A percentile compares a stretch with the other conserved stretches of the same genome.
Evolutionary conservation across 2,329 filamentous ascomycete species (phyloP).

Genomic region (Diplocarpon mali): DNA sequence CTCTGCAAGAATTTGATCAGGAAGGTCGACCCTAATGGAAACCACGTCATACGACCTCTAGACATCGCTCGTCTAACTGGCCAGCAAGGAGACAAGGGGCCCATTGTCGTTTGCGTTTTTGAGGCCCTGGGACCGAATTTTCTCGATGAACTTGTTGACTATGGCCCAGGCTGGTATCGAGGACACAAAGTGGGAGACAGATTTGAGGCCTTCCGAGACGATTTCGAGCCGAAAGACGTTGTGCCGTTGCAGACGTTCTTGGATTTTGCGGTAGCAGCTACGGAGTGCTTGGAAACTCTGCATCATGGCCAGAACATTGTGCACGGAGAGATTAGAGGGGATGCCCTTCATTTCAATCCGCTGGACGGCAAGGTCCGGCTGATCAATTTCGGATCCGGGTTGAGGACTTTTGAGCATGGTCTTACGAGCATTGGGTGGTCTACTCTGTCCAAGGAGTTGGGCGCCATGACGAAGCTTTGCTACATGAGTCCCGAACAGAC

Average conservation of each 20-base stretch:
- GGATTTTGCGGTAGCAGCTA: constrained; percentile 82
- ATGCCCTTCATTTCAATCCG: constrained; percentile 78
- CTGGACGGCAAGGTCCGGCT: constrained; percentile 65
- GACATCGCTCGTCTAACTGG: constrained; percentile 65
- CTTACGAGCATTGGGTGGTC: constrained; percentile 81
- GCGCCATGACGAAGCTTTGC: constrained; percentile 78
- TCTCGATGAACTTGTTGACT: constrained; percentile 57
- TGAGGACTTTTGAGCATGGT: constrained; percentile 83
- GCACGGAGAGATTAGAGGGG: constrained; percentile 81
- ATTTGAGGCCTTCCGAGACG: constrained; percentile 22
- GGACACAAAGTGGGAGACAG: constrained; percentile 41
- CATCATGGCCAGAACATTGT: constrained; percentile 80
- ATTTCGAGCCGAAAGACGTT: constrained; percentile 40
- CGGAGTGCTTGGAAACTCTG: constrained; percentile 78
- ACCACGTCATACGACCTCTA: constrained; percentile 70
- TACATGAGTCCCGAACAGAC: constrained; percentile 95
- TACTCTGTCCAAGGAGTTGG: constrained; percentile 67
- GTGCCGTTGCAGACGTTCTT: constrained; percentile 69
- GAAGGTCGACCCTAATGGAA: constrained; percentile 59
- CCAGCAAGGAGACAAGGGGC: constrained; percentile 54
- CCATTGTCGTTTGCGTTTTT: constrained; percentile 72
- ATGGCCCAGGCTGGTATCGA: constrained; percentile 65
- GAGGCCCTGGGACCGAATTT: constrained; percentile 68
- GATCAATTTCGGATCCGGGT: constrained; percentile 75
- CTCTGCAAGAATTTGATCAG: constrained; percentile 63